Evolutionary conservation across 192 early-diverging fungal species (phyloP), one percentile per base, ranked within the genome.

Genomic region (Podila epigama): DNA sequence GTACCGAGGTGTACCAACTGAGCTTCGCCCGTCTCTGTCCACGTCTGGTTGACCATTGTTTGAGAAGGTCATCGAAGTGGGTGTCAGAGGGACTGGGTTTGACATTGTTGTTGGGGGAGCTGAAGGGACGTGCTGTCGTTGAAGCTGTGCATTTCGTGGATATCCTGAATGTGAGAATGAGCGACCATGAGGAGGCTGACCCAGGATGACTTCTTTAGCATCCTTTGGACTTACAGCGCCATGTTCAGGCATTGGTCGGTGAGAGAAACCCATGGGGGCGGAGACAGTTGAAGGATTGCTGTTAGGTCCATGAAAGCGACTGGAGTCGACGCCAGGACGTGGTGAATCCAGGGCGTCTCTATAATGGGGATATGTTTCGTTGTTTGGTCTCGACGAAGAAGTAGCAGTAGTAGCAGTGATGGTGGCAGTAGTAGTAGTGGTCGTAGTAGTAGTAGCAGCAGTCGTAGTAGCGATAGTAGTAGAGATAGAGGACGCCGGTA

Each of bases 181-280:
- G 5, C 73, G 73, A 7, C 40, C 10, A 18, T 77, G 73, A 35
- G 58, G 70, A 2, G 62, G 27, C 20, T 34, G 41, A 28, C 41
- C 42, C 10, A 41, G 13, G 9, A 48, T 48, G 18, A 37, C 25
- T 27, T 60, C 58, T 37, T 60, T 60, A 37, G 22, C 36, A 15
- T 16, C 25, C 31, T 35, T 27, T 29, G 58, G 18, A 29, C 7
- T 15, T 27, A 39, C 37, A 39, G 20, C 27, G 16, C 60, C 28
- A 4, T 62, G 31, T 3, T 36, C 27, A 13, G 52, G 29, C 9
- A 15, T 11, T 15, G 25, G 15, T 32, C 27, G 60, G 39, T 77
- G 73, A 1, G 64, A 65, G 44, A 77, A 77, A 40, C 66, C 68
- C 34, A 77, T 59, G 37, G 70, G 70, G 1, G 70, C 48, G n/a